Evolutionary conservation across 805 yeast species (phyloP).

Genomic region (Pichia phayaonensis): DNA sequence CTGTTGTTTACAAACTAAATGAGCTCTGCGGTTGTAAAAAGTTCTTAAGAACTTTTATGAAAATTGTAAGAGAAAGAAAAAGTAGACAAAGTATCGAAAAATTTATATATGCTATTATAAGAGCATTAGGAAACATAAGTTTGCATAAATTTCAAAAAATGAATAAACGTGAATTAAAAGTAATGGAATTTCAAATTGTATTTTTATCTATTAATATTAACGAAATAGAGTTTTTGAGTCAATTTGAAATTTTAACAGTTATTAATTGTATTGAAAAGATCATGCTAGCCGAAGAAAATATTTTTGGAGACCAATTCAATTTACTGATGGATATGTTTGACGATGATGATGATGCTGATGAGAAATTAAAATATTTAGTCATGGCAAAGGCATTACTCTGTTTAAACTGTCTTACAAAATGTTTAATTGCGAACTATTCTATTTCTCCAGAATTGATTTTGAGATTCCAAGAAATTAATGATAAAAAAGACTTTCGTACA

Average conservation of each 20-base stretch:
- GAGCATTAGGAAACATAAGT: conserved; percentile 24
- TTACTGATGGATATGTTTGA: conserved; percentile 11
- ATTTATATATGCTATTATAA: conserved; percentile 30
- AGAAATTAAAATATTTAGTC: conserved; percentile 5
- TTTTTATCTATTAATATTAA: conserved; percentile 36
- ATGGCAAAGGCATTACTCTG: conserved; percentile 15
- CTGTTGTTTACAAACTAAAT: conserved; percentile 15
- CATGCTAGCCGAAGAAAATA: conserved; percentile 35
- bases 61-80: conserved; percentile 34
- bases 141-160: conserved; percentile 8
- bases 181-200: conserved; percentile 23
- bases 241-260: conserved; percentile 46
- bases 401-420: conserved; percentile 11
- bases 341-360: conserved; percentile 11
- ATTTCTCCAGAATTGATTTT: conserved; percentile 16
- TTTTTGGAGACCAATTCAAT: conserved; percentile 11
- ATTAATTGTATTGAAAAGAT: conserved; percentile 37
- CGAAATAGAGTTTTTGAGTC: conserved; percentile 30
- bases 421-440: conserved; percentile 14
- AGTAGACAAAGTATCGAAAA: conserved; percentile 32
- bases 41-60: conserved; percentile 35
- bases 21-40: conserved; percentile 24
- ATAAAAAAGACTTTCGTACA: conserved; percentile 14
- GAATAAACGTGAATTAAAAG: conserved; percentile 3
- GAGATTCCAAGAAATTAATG: conserved; percentile 17